These are phyloP conservation scores for Fusarium anthophilum DNA, from an alignment of 2,329 filamentous ascomycete species.

Conservation along the genomic window DNA sequence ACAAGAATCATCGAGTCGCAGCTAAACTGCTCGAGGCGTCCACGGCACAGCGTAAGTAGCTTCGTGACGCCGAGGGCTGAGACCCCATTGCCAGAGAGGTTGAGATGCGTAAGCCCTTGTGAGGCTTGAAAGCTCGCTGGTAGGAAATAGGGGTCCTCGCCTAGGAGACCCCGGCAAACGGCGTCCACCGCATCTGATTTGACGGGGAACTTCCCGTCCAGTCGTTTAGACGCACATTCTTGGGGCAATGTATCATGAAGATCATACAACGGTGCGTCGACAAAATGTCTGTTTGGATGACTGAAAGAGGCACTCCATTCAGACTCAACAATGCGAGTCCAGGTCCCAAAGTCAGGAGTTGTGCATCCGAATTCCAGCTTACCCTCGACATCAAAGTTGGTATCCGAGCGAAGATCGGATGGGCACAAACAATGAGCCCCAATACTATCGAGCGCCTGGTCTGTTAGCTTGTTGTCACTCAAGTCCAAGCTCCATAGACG, in stretches of 20 bases:
- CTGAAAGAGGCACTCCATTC: slow-evolving; percentile 54
- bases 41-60: slow-evolving; percentile 55
- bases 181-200: slow-evolving; percentile 45
- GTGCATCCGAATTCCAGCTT: slow-evolving; percentile 47
- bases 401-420: slow-evolving; percentile 47
- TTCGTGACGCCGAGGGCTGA: slow-evolving; percentile 54
- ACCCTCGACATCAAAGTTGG: slow-evolving; percentile 58
- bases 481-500: slow-evolving; percentile 68
- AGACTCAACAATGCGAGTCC: slow-evolving; percentile 60
- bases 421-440: slow-evolving; percentile 46
- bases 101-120: slow-evolving; percentile 61
- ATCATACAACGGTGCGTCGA: slow-evolving; percentile 55
- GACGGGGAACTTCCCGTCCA: slow-evolving; percentile 38
- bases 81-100: slow-evolving; percentile 60
- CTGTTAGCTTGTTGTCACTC: slow-evolving; percentile 61
- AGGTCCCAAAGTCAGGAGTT: slow-evolving; percentile 51
- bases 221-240: slow-evolving; percentile 45
- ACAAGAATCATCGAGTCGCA: slow-evolving; percentile 55
- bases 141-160: slow-evolving; percentile 32
- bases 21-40: slow-evolving; percentile 62
- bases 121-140: slow-evolving; percentile 33
- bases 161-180: slow-evolving; percentile 37
- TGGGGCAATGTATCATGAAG: slow-evolving; percentile 28
- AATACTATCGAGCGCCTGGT: slow-evolving; percentile 50
- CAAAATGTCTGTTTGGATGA: slow-evolving; percentile 58